Percentiles rank a stretch among this genome's conserved stretches.
Evolutionary conservation across 305 asterid species (phyloP).

Genomic region (Fraxinus latifolia): DNA sequence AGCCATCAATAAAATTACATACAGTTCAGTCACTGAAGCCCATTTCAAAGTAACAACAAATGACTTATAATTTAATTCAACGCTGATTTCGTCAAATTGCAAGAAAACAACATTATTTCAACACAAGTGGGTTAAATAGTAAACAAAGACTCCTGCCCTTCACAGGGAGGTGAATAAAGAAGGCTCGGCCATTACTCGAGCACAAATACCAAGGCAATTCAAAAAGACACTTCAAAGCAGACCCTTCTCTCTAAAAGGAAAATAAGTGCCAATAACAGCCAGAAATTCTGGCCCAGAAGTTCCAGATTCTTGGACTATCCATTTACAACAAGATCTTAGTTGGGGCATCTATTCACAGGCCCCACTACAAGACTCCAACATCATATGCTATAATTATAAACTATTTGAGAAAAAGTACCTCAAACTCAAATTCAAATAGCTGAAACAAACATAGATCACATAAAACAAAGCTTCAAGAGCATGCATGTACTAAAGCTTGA

Average conservation of each 20-base stretch:
- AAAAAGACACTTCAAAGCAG: not conserved
- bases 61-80: not conserved
- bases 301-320: conserved; percentile 26
- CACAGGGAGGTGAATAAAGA: not conserved
- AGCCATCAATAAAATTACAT: not conserved
- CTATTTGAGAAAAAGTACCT: not conserved
- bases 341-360: conserved; percentile 39
- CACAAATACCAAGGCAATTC: not conserved
- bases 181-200: not conserved
- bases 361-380: conserved; percentile 35
- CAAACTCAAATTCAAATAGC: not conserved
- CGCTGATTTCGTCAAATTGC: not conserved
- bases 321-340: conserved; percentile 29
- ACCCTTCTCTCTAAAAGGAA: not conserved
- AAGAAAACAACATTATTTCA: not conserved
- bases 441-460: conserved; percentile 5
- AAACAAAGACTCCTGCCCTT: not conserved
- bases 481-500: conserved; percentile 25
- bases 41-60: not conserved
- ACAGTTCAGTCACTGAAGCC: not conserved
- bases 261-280: not conserved
- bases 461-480: conserved; percentile 2
- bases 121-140: not conserved
- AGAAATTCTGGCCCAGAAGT: conserved; percentile 1
- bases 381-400: conserved; percentile 5